Percentiles rank a stretch among this genome's conserved stretches.
Conservation (phyloP, 345 rosid species). For the Eucalyptus marginata region DNA sequence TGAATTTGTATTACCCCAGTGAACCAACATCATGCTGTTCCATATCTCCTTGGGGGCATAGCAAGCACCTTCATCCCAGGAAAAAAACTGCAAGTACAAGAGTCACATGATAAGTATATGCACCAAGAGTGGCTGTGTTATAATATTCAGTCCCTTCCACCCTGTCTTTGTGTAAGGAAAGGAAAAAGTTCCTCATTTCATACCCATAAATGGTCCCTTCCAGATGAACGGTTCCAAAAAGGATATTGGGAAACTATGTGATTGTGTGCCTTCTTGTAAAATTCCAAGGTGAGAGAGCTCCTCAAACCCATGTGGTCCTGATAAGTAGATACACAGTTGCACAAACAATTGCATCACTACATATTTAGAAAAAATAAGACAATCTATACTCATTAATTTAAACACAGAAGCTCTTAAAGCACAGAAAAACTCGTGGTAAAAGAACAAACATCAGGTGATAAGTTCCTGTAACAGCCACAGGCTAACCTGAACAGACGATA, state of each 20-base stretch:
- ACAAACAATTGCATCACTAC: not conserved
- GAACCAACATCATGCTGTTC: slow-evolving; percentile 97
- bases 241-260: slow-evolving; percentile 62
- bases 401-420: not conserved
- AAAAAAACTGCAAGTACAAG: slow-evolving; percentile 63
- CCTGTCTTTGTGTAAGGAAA: not conserved
- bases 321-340: not conserved
- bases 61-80: slow-evolving; percentile 99
- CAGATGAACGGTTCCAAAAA: slow-evolving; percentile 79
- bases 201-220: slow-evolving; percentile 98
- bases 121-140: not conserved
- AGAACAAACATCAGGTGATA: not conserved
- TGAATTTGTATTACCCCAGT: slow-evolving; percentile 96
- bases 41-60: slow-evolving; percentile 99
- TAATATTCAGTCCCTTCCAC: not conserved
- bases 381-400: not conserved
- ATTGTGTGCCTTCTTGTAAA: slow-evolving; percentile 63
- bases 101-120: not conserved
- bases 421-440: not conserved
- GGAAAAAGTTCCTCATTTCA: not conserved
- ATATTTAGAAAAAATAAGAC: not conserved
- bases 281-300: slow-evolving; percentile 89
- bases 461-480: not conserved
- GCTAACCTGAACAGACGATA: not conserved
- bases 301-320: slow-evolving; percentile 77